These are phyloP conservation scores for Sporisorium exsertum DNA, from an alignment of 1,284 basidiomycete species.

Conservation along the genomic window DNA sequence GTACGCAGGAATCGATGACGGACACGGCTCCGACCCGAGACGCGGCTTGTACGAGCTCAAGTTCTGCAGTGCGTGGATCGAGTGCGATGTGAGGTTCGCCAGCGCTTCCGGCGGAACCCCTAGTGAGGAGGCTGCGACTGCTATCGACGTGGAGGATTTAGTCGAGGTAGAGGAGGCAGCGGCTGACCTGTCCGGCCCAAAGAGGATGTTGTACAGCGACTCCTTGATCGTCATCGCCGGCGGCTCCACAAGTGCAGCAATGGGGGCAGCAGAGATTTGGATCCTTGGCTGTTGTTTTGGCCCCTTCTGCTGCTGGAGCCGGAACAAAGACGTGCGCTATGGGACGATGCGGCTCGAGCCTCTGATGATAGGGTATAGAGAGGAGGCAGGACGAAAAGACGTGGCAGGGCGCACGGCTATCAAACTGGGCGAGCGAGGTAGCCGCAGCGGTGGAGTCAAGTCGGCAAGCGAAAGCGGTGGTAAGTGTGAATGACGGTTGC, in stretches of 20 bases:
- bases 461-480: background rate
- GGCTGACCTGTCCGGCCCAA: slow-evolving; percentile 28
- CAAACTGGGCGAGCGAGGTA: background rate
- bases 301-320: background rate
- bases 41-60: slow-evolving; percentile 33
- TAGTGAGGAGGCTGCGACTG: slow-evolving; percentile 10
- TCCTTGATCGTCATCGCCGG: slow-evolving; percentile 37
- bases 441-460: background rate
- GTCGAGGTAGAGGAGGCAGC: background rate
- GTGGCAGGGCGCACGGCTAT: background rate
- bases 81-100: slow-evolving; percentile 26
- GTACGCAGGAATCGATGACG: slow-evolving; percentile 55
- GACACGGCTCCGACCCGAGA: slow-evolving; percentile 54
- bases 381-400: background rate
- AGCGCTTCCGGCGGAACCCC: slow-evolving; percentile 19
- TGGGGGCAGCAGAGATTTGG: background rate
- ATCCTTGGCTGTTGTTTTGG: background rate
- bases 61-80: slow-evolving; percentile 46
- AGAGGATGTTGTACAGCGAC: slow-evolving; percentile 33
- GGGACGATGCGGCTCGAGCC: too few relatives aligned
- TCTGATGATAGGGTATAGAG: background rate
- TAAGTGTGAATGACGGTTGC: background rate
- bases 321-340: background rate
- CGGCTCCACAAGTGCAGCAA: too few relatives aligned
- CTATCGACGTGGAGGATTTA: slow-evolving; percentile 3